Conservation (phyloP, 2,329 filamentous ascomycete species). For the Alternaria sp. region DNA sequence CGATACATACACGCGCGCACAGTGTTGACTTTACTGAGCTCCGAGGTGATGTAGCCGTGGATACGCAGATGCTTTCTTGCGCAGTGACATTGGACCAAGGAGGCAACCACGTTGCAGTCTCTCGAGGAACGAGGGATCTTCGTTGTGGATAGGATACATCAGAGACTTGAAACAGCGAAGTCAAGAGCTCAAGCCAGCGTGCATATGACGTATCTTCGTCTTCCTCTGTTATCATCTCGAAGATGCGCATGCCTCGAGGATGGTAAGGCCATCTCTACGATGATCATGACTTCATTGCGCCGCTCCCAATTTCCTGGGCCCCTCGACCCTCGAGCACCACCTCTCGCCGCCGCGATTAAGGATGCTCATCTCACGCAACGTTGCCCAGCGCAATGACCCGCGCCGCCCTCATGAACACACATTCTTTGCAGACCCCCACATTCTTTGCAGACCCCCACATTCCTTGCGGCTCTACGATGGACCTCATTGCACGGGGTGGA, state of each 20-base stretch:
- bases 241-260: neutral
- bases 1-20: neutral
- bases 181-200: neutral
- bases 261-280: neutral
- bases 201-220: neutral
- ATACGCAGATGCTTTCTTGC: neutral
- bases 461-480: neutral
- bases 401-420: neutral
- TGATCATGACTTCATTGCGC: neutral
- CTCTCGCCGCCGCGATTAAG: too few species aligned
- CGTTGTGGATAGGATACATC: neutral
- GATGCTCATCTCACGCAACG: neutral
- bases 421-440: neutral
- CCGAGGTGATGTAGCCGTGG: neutral
- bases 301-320: neutral
- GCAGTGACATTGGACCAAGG: neutral
- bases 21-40: neutral
- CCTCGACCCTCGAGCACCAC: neutral
- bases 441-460: neutral
- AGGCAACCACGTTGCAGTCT: neutral
- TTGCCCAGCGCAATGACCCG: neutral
- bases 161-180: neutral
- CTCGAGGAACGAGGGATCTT: neutral
- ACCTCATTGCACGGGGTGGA: conserved; percentile 1
- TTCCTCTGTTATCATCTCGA: neutral